Base-by-base conservation (phyloP, 192 early-diverging fungal genomes). In the Rhizoclosmatium globosum region DNA sequence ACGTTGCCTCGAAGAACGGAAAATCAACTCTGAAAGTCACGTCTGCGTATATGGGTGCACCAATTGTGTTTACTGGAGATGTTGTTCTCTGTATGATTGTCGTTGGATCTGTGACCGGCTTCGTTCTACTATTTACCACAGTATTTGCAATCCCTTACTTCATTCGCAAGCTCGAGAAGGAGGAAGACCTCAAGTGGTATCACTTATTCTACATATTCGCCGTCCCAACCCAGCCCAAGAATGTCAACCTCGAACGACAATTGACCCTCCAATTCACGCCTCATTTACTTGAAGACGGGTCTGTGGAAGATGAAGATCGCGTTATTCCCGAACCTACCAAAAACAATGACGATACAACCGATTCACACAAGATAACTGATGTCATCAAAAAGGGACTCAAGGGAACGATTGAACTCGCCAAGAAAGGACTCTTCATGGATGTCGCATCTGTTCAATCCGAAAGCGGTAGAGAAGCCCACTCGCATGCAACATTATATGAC, bases 161-260 rank as follows among this genome's bases (percentile, higher is more conserved):
- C 44, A 82, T 83, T 48, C 92, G 94, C 65, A 80, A 82, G 45
- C 80, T 94, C 43, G 79, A 89, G 47, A 88, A 87, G 50, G 87
- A 91, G 68, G 94, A 94, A 74, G 77, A 88, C 48, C 72, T 95
- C 43, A 86, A 82, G 64, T 95, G 92, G 93, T 94, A 94, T 82
- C 93, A 94, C 50, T 78, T 93, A 23, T 87, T 88, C 60, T 78
- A 91, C 62, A 85, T 90, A 71, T 85, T 86, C 70, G 85, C 89
- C 71, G 79, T 94, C 47, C 83, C 79, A 81, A 72, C 79, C 84
- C 74, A 90, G 87, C 71, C 83, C 2, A 68, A 48, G 45, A 73
- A 80, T 62, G 69, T 19, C 17, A 85, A 75, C 53, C 46, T 85
- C 43, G 45, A 61, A 38, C 42, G n/a, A 2, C 38, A 79, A 7